phyloP scores from a whole-genome alignment of 108 stramenopile genomes.

The Asterionellopsis glacialis region DNA sequence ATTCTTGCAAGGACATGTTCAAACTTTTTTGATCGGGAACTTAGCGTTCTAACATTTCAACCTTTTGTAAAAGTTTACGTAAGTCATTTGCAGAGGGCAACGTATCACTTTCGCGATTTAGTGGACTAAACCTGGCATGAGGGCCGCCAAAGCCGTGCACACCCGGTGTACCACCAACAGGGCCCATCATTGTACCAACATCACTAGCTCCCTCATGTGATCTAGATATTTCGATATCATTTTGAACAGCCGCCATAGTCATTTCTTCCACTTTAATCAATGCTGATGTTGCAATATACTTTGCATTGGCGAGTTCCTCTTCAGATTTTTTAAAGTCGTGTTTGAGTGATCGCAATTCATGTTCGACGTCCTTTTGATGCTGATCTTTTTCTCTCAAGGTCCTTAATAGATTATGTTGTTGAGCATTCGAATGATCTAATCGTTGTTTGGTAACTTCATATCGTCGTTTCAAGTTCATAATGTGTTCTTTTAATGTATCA shows the following conservation, averaged over 20 bases:
- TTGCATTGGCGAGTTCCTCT: conserved; percentile 51
- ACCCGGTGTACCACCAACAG: too few species aligned
- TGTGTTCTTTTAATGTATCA: conserved; percentile 10
- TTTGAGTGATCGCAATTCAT: conserved; percentile 16
- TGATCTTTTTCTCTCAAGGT: conserved; percentile 32
- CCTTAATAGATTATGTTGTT: conserved; percentile 40
- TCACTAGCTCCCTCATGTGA: too few species aligned
- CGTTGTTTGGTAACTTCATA: conserved; percentile 48
- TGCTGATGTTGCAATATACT: conserved; percentile 40
- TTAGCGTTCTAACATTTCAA: too few species aligned
- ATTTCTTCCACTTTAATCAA: conserved; percentile 41
- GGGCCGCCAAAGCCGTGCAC: too few species aligned
- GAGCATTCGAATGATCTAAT: conserved; percentile 36
- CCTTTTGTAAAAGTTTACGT: too few species aligned
- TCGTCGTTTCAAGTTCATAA: conserved; percentile 43
- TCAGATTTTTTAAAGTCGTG: conserved; percentile 30
- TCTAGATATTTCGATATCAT: neutral
- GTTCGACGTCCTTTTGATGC: conserved; percentile 15
- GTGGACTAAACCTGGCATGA: too few species aligned
- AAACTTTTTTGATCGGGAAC: too few species aligned
- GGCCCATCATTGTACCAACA: too few species aligned
- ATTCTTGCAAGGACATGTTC: too few species aligned
- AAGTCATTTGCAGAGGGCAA: too few species aligned
- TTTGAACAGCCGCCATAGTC: conserved; percentile 9
- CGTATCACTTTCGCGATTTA: too few species aligned